Conservation (phyloP, 306 rosid genomes). For the Vigna reflexopilosa region DNA sequence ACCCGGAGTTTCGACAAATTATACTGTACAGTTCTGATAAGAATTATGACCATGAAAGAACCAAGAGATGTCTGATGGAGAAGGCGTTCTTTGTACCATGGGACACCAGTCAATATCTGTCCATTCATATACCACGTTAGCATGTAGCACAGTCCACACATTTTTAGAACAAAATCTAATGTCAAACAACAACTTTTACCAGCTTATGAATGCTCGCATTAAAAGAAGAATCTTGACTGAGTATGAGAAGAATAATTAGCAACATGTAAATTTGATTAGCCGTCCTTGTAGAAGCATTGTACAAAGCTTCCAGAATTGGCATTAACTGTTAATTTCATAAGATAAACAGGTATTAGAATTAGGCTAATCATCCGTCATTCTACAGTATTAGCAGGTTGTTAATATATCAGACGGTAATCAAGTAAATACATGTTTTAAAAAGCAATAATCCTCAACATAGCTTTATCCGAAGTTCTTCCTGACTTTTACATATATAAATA, state of each 20-base stretch:
- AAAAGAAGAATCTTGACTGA: slow-evolving; percentile 97
- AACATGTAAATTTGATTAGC: slow-evolving; percentile 98
- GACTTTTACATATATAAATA: slow-evolving; percentile 27
- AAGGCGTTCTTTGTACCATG: slow-evolving; percentile 99
- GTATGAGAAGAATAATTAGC: slow-evolving; percentile 92
- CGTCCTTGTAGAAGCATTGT: slow-evolving; percentile 81
- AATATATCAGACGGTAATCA: slow-evolving; percentile 39
- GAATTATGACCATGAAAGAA: slow-evolving; percentile 90
- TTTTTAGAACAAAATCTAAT: slow-evolving; percentile 28
- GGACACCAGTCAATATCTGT: slow-evolving; percentile 85
- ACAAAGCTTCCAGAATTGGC: slow-evolving; percentile 96
- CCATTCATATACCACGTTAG: slow-evolving; percentile 44
- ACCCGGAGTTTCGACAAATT: slow-evolving; percentile 97
- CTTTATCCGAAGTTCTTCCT: slow-evolving; percentile 34
- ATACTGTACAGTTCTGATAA: slow-evolving; percentile 96
- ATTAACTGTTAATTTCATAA: slow-evolving; percentile 76
- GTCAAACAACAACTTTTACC: slow-evolving; percentile 60
- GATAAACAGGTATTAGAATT: slow-evolving; percentile 36
- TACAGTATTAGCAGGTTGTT: slow-evolving; percentile 18
- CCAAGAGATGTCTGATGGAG: slow-evolving; percentile 98
- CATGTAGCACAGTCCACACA: slow-evolving; percentile 42
- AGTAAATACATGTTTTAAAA: slow-evolving; percentile 27
- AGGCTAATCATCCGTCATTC: slow-evolving; percentile 21
- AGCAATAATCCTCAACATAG: slow-evolving; percentile 11
- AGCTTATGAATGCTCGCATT: slow-evolving; percentile 97